These are phyloP conservation scores for Mycena leptocephala DNA, from an alignment of 768 basidiomycete genomes.

Conservation along the genomic window DNA sequence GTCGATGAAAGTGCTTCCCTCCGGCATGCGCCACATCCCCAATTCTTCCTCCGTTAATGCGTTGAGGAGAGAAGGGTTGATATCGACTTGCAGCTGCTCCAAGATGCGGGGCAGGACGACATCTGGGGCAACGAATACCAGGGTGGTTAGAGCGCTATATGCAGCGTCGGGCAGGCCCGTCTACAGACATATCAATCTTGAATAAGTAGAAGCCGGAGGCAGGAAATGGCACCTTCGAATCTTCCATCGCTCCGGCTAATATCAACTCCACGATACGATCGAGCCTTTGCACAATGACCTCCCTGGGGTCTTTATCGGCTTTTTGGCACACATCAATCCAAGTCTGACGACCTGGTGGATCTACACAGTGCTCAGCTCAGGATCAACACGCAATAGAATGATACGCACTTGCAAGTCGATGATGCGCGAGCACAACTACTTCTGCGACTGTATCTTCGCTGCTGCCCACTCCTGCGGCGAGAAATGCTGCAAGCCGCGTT, in stretches of 20 bases:
- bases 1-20: slow-evolving; percentile 69
- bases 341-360: slow-evolving; percentile 59
- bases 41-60: slow-evolving; percentile 81
- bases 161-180: slow-evolving; percentile 76
- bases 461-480: slow-evolving; percentile 29
- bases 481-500: slow-evolving; percentile 28
- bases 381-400: slow-evolving; percentile 49
- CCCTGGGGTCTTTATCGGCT: slow-evolving; percentile 77
- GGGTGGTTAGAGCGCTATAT: slow-evolving; percentile 80
- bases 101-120: slow-evolving; percentile 79
- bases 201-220: neutral
- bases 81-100: slow-evolving; percentile 75
- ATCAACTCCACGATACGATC: slow-evolving; percentile 67
- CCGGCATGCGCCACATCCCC: slow-evolving; percentile 88
- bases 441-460: slow-evolving; percentile 29
- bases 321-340: slow-evolving; percentile 92
- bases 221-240: slow-evolving; percentile 68
- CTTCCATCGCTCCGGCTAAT: slow-evolving; percentile 61
- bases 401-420: slow-evolving; percentile 55
- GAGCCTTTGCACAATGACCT: slow-evolving; percentile 66
- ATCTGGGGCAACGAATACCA: slow-evolving; percentile 86
- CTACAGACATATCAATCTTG: slow-evolving; percentile 43
- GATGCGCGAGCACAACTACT: slow-evolving; percentile 32
- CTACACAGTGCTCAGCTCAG: slow-evolving; percentile 56
- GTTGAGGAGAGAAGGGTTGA: slow-evolving; percentile 73